These are phyloP conservation scores for Entomortierella parvispora DNA, from an alignment of 192 early-diverging fungal species.

Conservation along the genomic window DNA sequence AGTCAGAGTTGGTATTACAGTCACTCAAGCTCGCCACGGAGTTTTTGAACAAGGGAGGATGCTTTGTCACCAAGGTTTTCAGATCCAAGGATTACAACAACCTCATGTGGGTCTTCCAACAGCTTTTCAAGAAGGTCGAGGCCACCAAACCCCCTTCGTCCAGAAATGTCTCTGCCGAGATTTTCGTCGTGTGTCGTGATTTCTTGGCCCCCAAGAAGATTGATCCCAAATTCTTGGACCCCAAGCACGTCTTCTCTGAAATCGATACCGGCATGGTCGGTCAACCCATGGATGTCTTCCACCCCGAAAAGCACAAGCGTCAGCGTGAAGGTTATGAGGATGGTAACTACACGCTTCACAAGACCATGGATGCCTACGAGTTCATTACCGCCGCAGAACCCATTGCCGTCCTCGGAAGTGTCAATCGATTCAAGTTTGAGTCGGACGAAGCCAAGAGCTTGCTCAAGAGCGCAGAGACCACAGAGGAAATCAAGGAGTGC, in stretches of 20 bases:
- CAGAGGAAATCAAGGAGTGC: constrained; percentile 80
- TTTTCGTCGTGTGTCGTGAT: constrained; percentile 96
- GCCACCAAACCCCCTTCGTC: constrained; percentile 98
- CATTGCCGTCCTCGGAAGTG: constrained; percentile 77
- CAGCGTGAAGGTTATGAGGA: constrained; percentile 98
- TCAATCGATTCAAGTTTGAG: constrained; percentile 80
- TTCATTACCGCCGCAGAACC: constrained; percentile 86
- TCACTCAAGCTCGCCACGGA: constrained; percentile 94
- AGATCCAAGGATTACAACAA: constrained; percentile 99
- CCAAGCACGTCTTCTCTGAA: constrained; percentile 95
- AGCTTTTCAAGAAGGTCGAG: constrained; percentile 95
- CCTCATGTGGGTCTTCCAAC: constrained; percentile 98
- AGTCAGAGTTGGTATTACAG: constrained; percentile 92
- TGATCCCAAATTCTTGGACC: constrained; percentile 92
- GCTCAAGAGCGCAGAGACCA: constrained; percentile 68
- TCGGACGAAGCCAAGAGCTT: constrained; percentile 70
- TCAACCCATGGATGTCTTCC: constrained; percentile 80
- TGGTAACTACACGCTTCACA: constrained; percentile 91
- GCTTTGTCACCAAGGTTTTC: constrained; percentile 98
- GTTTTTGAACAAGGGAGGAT: constrained; percentile 89
- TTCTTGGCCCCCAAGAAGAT: constrained; percentile 95
- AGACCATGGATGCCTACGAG: constrained; percentile 76
- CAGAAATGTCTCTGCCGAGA: constrained; percentile 98
- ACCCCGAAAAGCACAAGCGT: constrained; percentile 91
- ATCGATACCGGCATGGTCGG: constrained; percentile 69